Conservation (phyloP, 2,329 filamentous ascomycete species). For the Ophiostoma ulmi region DNA sequence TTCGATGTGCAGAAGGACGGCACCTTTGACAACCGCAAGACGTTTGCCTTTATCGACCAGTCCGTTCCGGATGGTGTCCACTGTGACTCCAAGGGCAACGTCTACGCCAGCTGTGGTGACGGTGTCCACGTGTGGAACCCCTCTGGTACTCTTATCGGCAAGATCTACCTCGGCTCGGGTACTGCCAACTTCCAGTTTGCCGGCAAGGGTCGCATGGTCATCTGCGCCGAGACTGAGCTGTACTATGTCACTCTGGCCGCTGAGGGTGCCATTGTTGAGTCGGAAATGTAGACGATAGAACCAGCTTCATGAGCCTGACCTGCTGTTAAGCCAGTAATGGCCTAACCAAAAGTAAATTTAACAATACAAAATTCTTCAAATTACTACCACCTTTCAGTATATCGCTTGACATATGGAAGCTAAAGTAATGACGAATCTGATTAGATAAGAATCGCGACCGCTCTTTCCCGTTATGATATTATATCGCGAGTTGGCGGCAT, state of each 20-base stretch:
- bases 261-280: constrained; percentile 26
- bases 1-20: constrained; percentile 44
- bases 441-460: not conserved
- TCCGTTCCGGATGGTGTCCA: constrained; percentile 59
- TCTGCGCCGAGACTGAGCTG: constrained; percentile 40
- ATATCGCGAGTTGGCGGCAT: not conserved
- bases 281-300: constrained; percentile 12
- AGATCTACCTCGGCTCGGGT: constrained; percentile 47
- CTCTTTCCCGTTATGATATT: not conserved
- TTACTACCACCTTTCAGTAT: too few species aligned
- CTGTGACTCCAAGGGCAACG: constrained; percentile 49
- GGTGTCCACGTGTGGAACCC: constrained; percentile 48
- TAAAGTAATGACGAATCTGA: not conserved
- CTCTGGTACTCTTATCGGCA: constrained; percentile 48
- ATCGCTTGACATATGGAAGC: too few species aligned
- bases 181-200: constrained; percentile 50
- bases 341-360: not conserved
- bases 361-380: not conserved
- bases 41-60: constrained; percentile 52
- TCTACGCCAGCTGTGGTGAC: constrained; percentile 50
- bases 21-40: constrained; percentile 44
- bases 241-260: constrained; percentile 38
- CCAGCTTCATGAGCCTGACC: not conserved
- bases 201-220: constrained; percentile 39
- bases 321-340: not conserved